phyloP scores from a whole-genome alignment of 352 stramenopile species.

The Phytophthora sojae region DNA sequence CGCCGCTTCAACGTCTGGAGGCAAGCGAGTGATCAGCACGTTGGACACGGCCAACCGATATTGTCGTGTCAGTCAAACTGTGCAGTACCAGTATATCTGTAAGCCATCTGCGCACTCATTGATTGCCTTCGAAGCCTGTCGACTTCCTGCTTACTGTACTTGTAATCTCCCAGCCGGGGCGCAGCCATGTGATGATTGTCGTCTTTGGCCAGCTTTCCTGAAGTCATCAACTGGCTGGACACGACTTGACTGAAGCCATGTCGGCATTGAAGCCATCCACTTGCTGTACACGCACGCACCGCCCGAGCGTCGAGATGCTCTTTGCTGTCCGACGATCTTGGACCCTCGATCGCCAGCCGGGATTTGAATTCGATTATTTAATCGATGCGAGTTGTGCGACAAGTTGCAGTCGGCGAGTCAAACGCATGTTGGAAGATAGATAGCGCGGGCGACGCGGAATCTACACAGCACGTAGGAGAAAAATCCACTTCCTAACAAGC shows the following conservation, averaged over 20 bases:
- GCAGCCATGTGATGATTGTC: background rate
- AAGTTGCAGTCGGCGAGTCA: background rate
- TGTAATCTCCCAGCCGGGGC: too few relatives aligned
- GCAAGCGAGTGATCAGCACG: background rate
- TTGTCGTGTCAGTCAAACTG: background rate
- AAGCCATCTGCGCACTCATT: background rate
- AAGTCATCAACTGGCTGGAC: background rate
- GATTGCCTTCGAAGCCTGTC: slow-evolving; percentile 14
- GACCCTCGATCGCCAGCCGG: background rate
- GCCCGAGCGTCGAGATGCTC: background rate
- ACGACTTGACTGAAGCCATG: background rate
- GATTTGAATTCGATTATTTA: slow-evolving; percentile 3
- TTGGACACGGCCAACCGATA: background rate
- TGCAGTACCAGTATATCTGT: background rate
- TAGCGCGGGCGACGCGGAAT: background rate
- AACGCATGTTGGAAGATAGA: background rate
- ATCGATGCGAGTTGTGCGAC: slow-evolving; percentile 4
- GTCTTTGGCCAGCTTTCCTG: background rate
- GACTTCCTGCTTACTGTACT: slow-evolving; percentile 4
- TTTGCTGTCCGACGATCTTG: slow-evolving; percentile 4
- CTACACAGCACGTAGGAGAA: background rate
- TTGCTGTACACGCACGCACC: background rate
- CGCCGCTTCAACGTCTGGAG: slow-evolving; percentile 1
- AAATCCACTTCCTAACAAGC: too few relatives aligned
- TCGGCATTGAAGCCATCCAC: background rate